phyloP scores from a whole-genome alignment of 176 grass and related monocot genomes.

The Avena atlantica region DNA sequence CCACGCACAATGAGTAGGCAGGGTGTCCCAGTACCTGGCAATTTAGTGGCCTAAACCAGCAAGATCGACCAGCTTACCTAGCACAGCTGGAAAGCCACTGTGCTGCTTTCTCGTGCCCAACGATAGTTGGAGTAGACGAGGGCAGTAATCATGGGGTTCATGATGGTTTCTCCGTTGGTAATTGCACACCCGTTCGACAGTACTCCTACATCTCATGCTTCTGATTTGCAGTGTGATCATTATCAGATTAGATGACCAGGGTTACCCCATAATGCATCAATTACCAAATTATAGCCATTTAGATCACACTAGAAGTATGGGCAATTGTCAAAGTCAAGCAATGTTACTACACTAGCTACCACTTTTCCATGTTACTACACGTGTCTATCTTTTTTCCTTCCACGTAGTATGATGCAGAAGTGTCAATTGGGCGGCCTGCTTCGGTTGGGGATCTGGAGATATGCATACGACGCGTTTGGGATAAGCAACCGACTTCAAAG shows the following conservation, averaged over 20 bases:
- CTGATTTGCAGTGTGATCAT: too few relatives aligned
- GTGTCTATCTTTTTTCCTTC: not conserved
- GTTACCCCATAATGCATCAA: not conserved
- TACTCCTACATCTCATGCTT: too few relatives aligned
- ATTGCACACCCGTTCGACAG: too few relatives aligned
- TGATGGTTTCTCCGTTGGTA: not conserved
- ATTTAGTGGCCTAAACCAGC: slow-evolving; percentile 40
- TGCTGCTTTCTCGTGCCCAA: slow-evolving; percentile 24
- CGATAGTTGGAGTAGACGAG: not conserved
- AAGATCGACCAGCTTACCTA: slow-evolving; percentile 29
- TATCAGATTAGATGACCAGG: too few relatives aligned
- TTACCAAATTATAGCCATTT: not conserved
- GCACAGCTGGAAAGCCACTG: slow-evolving; percentile 36
- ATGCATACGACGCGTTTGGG: not conserved
- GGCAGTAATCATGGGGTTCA: slow-evolving; percentile 39
- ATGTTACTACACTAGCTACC: not conserved
- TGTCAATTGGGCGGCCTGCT: slow-evolving; percentile 3
- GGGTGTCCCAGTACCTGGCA: not conserved
- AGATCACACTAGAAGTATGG: not conserved
- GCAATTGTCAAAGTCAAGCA: not conserved
- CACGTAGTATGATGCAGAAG: not conserved
- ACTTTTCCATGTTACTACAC: not conserved
- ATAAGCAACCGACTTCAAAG: slow-evolving; percentile 41
- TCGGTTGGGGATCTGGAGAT: slow-evolving; percentile 14
- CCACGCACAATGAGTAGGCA: not conserved